Evolutionary conservation across 805 yeast genomes (phyloP), one percentile per base, ranked within the genome.

Genomic region (Starmerella sp.): DNA sequence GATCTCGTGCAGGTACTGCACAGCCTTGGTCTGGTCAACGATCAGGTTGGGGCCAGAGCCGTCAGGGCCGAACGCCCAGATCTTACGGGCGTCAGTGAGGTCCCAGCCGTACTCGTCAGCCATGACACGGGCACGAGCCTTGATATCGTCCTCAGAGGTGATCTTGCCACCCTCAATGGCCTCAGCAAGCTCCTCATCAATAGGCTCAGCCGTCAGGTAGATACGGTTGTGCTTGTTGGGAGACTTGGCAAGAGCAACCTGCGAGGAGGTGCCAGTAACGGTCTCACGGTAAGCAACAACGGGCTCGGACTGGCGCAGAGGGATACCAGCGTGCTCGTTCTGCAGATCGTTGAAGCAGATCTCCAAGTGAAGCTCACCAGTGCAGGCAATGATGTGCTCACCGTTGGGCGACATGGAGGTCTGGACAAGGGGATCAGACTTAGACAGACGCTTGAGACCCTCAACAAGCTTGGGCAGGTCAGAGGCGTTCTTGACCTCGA

Each of bases 21-120:
- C 97, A 72, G 98, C 98, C 91, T 91, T 91, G 73, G 97, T 91
- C 80, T 90, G 97, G 81, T 91, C 98, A 77, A 91, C 95, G 73
- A 91, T 97, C 73, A 93, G 77, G 82, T 91, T 91, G 71, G 98
- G 90, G 79, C 98, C 98, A 75, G 80, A 83, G 78, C 97, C 97
- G 73, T 91, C 98, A 75, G 98, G 97, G 81, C 98, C 98, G 89
- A 91, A 91, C 86, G 96, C 88, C 98, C 98, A 91, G 74, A 91
- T 93, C 93, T 93, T 91, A 86, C 98, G 90, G 78, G 97, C 98
- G 74, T 91, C 98, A 68, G 96, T 83, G 74, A 93, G 97, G 75
- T 91, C 97, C 98, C 98, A 91, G 68, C 91, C 96, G 84, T 77
- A 93, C 75, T 93, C 96, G 75, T 91, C 97, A 73, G 97, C 97